Evolutionary conservation across 768 basidiomycete species (phyloP).

Genomic region (Termitomyces titanicus): DNA sequence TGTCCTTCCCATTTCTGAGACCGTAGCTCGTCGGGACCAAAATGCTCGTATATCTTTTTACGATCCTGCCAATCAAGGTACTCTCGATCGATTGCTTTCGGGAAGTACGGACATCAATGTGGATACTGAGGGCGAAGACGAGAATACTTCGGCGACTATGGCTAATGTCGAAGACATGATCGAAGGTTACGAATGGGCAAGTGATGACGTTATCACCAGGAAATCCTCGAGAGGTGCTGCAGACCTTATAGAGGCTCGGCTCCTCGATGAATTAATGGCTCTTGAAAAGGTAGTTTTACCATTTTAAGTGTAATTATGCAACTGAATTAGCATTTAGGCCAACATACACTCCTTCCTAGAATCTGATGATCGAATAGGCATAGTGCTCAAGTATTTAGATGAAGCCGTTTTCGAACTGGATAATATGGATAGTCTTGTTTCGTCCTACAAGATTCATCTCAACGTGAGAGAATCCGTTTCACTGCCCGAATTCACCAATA

Average conservation of each 20-base stretch:
- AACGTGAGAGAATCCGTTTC: conserved; percentile 56
- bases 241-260: conserved; percentile 86
- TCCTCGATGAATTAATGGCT: conserved; percentile 88
- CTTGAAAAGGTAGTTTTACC: conserved; percentile 72
- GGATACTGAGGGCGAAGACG: conserved; percentile 62
- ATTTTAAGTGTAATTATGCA: not conserved
- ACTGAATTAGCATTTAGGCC: conserved; percentile 48
- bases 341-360: conserved; percentile 98
- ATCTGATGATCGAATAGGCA: conserved; percentile 84
- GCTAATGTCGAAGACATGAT: conserved; percentile 97
- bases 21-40: conserved; percentile 49
- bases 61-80: conserved; percentile 73
- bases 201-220: conserved; percentile 67
- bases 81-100: conserved; percentile 66
- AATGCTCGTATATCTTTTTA: conserved; percentile 80
- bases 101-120: conserved; percentile 35
- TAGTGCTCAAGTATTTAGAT: conserved; percentile 86
- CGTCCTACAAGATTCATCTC: conserved; percentile 94
- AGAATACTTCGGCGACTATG: conserved; percentile 77
- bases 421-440: conserved; percentile 83
- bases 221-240: conserved; percentile 70
- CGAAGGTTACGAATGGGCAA: conserved; percentile 97
- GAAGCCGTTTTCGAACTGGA: conserved; percentile 88
- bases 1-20: conserved; percentile 22
- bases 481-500: not conserved